Conservation (phyloP, 2,329 filamentous ascomycete species). For the Meredithiella fracta region DNA sequence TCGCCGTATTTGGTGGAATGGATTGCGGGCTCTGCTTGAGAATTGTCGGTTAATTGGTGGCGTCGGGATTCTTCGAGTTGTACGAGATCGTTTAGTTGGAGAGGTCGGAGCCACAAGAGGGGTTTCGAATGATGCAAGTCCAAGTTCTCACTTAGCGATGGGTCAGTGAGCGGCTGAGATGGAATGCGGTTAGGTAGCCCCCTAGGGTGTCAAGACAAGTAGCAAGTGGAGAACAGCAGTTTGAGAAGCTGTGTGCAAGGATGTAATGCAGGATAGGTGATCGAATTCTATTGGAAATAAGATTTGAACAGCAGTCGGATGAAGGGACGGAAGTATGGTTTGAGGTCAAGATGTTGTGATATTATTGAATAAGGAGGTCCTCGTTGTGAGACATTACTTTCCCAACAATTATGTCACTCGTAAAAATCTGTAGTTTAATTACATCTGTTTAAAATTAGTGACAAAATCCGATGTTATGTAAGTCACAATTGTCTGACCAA, state of each 20-base stretch:
- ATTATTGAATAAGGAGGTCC: too few species aligned
- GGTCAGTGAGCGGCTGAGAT: background rate
- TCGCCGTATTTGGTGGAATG: constrained; percentile 1
- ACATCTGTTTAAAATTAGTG: background rate
- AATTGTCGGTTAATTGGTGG: background rate
- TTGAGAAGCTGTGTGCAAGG: background rate
- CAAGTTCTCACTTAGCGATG: background rate
- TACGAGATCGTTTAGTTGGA: background rate
- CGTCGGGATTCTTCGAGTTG: background rate
- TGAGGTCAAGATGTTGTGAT: too few species aligned
- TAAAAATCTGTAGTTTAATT: background rate
- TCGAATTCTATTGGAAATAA: background rate
- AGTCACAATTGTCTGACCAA: background rate
- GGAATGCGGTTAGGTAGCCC: background rate
- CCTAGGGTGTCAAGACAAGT: background rate
- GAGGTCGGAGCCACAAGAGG: background rate
- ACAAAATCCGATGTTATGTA: background rate
- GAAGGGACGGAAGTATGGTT: background rate
- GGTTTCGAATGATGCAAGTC: background rate
- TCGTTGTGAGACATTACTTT: too few species aligned
- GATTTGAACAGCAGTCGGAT: background rate
- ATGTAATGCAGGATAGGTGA: background rate
- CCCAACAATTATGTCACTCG: too few species aligned
- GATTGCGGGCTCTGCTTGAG: background rate
- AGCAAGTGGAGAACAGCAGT: background rate